These are phyloP conservation scores for Penicillium expansum DNA, from an alignment of 2,329 filamentous ascomycete genomes.

Conservation along the genomic window DNA sequence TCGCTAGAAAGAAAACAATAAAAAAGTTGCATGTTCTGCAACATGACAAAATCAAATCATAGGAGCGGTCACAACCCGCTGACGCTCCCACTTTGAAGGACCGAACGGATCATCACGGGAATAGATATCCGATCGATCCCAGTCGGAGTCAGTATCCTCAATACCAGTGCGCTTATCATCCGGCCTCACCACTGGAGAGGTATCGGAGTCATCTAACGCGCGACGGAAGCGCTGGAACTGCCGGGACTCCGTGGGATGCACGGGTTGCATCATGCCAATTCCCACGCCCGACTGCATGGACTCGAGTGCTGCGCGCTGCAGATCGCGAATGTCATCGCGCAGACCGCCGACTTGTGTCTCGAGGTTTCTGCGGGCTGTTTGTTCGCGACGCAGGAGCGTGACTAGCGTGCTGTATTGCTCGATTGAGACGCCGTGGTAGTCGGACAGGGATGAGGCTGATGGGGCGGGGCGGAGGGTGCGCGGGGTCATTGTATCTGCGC, in stretches of 20 bases:
- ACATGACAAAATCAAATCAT: constrained; percentile 28
- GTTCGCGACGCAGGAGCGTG: constrained; percentile 47
- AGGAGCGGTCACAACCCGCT: constrained; percentile 26
- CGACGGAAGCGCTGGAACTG: constrained; percentile 33
- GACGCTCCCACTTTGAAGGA: constrained; percentile 29
- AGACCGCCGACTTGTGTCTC: constrained; percentile 45
- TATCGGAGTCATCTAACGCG: constrained; percentile 21
- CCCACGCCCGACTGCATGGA: constrained; percentile 25
- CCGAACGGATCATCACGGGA: constrained; percentile 24
- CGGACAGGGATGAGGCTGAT: constrained; percentile 33
- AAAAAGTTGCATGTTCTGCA: neutral
- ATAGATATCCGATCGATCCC: constrained; percentile 17
- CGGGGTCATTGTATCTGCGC: constrained; percentile 31
- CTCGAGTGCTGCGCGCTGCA: constrained; percentile 33
- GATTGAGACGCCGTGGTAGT: constrained; percentile 40
- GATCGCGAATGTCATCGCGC: constrained; percentile 40
- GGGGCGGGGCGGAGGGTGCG: constrained; percentile 28
- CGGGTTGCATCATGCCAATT: constrained; percentile 33
- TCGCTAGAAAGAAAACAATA: constrained; percentile 25
- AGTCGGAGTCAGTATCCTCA: constrained; percentile 30
- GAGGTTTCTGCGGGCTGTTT: constrained; percentile 45
- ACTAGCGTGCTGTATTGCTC: constrained; percentile 50
- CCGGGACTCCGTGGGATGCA: constrained; percentile 30
- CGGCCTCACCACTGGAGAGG: constrained; percentile 13
- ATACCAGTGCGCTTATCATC: constrained; percentile 11